Percentiles rank a stretch among this genome's conserved stretches.
phyloP scores from a whole-genome alignment of 192 early-diverging fungal genomes.

The Coemansia sp. region DNA sequence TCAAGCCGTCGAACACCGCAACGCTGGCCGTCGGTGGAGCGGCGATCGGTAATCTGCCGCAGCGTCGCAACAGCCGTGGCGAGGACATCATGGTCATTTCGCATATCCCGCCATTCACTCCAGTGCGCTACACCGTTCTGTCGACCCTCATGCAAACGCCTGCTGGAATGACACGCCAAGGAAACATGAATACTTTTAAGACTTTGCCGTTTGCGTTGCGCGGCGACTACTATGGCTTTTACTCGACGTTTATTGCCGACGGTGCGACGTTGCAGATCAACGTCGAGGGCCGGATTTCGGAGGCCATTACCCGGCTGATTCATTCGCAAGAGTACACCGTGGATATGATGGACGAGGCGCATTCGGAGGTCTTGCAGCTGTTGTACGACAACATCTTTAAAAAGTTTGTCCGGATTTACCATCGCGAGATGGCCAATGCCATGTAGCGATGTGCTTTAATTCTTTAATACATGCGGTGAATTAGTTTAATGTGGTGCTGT shows the following conservation, averaged over 20 bases:
- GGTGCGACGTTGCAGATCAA: constrained; percentile 53
- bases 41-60: constrained; percentile 46
- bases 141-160: constrained; percentile 50
- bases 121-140: constrained; percentile 45
- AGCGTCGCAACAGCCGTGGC: constrained; percentile 50
- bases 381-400: constrained; percentile 57
- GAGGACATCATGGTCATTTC: constrained; percentile 53
- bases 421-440: constrained; percentile 47
- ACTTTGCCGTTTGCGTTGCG: constrained; percentile 52
- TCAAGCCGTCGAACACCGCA: constrained; percentile 40
- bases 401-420: constrained; percentile 53
- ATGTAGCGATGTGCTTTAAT: constrained; percentile 21
- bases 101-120: constrained; percentile 51
- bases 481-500: too few species aligned
- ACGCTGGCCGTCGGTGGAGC: constrained; percentile 43
- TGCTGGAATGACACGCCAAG: constrained; percentile 40
- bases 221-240: constrained; percentile 55
- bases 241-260: constrained; percentile 53
- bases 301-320: constrained; percentile 46
- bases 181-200: constrained; percentile 50
- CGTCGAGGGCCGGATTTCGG: constrained; percentile 46
- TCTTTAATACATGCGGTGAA: background rate
- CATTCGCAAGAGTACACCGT: constrained; percentile 53
- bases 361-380: constrained; percentile 54
- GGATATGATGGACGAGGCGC: constrained; percentile 57